Percentiles rank a stretch among this genome's conserved stretches.
Evolutionary conservation across 768 basidiomycete species (phyloP).

Genomic region (Exsudoporus frostii): DNA sequence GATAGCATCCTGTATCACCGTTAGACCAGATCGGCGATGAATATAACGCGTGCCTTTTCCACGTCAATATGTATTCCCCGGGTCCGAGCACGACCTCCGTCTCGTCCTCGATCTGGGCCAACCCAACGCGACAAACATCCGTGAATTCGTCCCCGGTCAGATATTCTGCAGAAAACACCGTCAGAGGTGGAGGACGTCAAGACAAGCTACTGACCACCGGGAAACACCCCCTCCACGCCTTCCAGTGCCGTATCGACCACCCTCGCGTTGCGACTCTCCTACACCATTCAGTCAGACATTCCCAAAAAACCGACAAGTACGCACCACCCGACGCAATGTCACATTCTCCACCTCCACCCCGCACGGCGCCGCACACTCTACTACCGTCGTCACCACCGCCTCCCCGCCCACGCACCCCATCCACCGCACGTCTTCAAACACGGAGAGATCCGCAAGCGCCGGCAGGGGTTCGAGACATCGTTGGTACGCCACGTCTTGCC

Average conservation of each 20-base stretch:
- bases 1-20: constrained; percentile 40
- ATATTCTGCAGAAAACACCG: constrained; percentile 44
- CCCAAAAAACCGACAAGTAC: constrained; percentile 7
- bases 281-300: not conserved
- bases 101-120: constrained; percentile 42
- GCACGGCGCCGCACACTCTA: constrained; percentile 57
- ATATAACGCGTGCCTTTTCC: constrained; percentile 52
- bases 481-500: constrained; percentile 54
- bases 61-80: constrained; percentile 58
- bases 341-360: constrained; percentile 51
- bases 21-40: not conserved
- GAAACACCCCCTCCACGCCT: constrained; percentile 40
- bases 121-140: constrained; percentile 49
- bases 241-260: constrained; percentile 55
- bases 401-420: constrained; percentile 51
- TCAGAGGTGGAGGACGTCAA: not conserved
- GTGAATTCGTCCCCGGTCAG: constrained; percentile 63
- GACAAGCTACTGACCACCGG: constrained; percentile 39
- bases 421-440: constrained; percentile 50
- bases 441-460: constrained; percentile 50
- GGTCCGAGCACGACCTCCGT: constrained; percentile 42
- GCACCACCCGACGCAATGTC: constrained; percentile 46
- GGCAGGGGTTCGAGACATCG: constrained; percentile 40
- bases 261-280: constrained; percentile 46
- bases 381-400: constrained; percentile 49